Evolutionary conservation across 2,329 filamentous ascomycete genomes (phyloP).

Genomic region (Colletotrichum lupini): DNA sequence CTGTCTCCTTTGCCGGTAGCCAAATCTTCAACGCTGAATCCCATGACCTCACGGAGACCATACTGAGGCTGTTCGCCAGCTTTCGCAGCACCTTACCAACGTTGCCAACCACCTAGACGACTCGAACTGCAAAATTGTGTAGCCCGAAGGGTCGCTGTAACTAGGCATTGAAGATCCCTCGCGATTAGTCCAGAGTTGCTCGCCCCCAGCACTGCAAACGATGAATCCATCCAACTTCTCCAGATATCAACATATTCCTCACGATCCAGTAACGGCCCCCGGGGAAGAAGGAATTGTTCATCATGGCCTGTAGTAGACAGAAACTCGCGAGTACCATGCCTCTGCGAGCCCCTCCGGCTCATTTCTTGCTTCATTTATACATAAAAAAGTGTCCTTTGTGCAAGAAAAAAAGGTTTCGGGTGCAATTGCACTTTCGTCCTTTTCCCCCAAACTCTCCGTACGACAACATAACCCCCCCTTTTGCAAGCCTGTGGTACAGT

Average conservation of each 20-base stretch:
- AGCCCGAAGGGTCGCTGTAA: no score
- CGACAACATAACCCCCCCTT: no score
- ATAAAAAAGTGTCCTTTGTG: slow-evolving; percentile 16
- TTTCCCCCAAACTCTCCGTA: background rate
- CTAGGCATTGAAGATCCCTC: background rate
- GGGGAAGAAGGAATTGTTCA: background rate
- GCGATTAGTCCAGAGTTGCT: background rate
- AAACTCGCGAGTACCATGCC: slow-evolving; percentile 14
- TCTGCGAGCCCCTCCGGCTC: background rate
- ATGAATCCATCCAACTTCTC: background rate
- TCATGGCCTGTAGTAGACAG: background rate
- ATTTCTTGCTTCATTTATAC: slow-evolving; percentile 23
- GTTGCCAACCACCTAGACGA: background rate
- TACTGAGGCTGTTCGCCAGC: background rate
- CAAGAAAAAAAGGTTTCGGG: background rate
- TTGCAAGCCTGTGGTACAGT: background rate
- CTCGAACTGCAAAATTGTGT: background rate
- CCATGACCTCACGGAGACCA: background rate
- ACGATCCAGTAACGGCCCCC: background rate
- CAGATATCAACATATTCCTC: background rate
- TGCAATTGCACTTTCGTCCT: background rate
- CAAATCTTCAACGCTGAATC: background rate
- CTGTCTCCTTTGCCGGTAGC: background rate
- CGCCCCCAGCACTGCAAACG: background rate
- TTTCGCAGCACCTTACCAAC: background rate